These are phyloP conservation scores for Aspergillus diversus DNA, from an alignment of 495 filamentous ascomycete genomes.

Conservation along the genomic window DNA sequence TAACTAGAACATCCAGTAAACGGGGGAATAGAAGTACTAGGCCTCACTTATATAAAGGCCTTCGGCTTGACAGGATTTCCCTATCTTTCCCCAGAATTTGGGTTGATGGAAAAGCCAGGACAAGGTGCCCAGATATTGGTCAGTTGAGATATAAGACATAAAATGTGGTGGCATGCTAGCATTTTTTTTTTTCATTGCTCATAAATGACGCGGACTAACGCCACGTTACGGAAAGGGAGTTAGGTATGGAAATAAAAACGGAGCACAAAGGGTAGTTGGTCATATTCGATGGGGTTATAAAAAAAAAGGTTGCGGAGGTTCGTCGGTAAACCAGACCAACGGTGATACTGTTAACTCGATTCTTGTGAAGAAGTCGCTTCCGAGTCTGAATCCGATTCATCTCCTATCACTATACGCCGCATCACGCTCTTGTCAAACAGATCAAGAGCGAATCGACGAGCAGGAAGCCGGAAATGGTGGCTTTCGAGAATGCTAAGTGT, in stretches of 20 bases:
- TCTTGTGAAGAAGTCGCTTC: conserved; percentile 38
- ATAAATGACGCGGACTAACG: conserved; percentile 22
- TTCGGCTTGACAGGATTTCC: too few relatives aligned
- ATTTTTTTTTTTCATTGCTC: conserved; percentile 28
- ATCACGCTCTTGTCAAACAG: conserved; percentile 90
- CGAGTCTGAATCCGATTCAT: conserved; percentile 55
- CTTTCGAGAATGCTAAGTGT: conserved; percentile 84
- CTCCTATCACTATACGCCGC: conserved; percentile 74
- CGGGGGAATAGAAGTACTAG: too few relatives aligned
- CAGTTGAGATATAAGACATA: conserved; percentile 10
- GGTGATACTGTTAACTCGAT: conserved; percentile 16
- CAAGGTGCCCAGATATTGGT: neutral
- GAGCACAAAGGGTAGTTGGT: neutral
- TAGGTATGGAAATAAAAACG: neutral
- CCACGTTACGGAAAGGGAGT: conserved; percentile 11
- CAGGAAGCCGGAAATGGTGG: conserved; percentile 83
- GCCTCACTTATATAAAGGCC: too few relatives aligned
- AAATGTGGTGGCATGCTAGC: conserved; percentile 21
- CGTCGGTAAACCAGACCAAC: too few relatives aligned
- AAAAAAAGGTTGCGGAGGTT: neutral
- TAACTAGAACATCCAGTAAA: too few relatives aligned
- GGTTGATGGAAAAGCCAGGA: neutral
- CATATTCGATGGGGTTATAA: neutral
- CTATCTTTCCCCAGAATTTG: neutral
- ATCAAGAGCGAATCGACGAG: conserved; percentile 86